These are phyloP conservation scores for Eucalyptus cloeziana DNA, from an alignment of 345 rosid genomes.

Conservation along the genomic window DNA sequence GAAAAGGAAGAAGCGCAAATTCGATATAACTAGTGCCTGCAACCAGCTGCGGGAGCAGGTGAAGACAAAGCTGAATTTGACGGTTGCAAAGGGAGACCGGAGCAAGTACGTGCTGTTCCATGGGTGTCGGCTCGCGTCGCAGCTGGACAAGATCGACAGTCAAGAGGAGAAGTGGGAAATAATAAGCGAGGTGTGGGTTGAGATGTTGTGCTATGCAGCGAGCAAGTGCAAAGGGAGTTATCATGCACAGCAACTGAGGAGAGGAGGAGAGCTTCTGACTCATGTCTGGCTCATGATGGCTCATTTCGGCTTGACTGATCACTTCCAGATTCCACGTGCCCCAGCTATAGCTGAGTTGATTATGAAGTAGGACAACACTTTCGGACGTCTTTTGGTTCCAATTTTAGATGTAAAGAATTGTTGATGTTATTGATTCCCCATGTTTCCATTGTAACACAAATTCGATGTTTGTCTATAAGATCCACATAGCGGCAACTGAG, in stretches of 20 bases:
- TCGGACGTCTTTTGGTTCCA: background rate
- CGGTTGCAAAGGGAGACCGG: background rate
- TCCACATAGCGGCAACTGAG: too few species aligned
- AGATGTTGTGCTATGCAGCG: constrained; percentile 1
- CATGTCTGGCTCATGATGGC: constrained; percentile 46
- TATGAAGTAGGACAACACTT: background rate
- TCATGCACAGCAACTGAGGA: constrained; percentile 35
- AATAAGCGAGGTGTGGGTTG: constrained; percentile 5
- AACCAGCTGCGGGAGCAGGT: background rate
- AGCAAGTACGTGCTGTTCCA: constrained; percentile 20
- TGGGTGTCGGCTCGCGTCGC: constrained; percentile 3
- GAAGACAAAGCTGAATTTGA: background rate
- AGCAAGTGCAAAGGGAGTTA: constrained; percentile 1
- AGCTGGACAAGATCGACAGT: background rate
- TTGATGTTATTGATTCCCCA: background rate
- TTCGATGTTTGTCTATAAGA: background rate
- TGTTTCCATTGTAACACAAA: background rate
- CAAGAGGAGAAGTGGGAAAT: background rate
- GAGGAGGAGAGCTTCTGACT: constrained; percentile 44
- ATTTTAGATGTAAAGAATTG: too few species aligned
- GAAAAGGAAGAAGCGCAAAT: background rate
- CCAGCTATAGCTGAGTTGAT: constrained; percentile 25
- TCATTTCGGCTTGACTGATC: constrained; percentile 46
- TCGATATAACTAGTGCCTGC: background rate
- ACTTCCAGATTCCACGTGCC: constrained; percentile 21